Percentiles rank a stretch among this genome's conserved stretches.
These are phyloP conservation scores for Colletotrichum incanum DNA, from an alignment of 2,329 filamentous ascomycete species.

Conservation along the genomic window DNA sequence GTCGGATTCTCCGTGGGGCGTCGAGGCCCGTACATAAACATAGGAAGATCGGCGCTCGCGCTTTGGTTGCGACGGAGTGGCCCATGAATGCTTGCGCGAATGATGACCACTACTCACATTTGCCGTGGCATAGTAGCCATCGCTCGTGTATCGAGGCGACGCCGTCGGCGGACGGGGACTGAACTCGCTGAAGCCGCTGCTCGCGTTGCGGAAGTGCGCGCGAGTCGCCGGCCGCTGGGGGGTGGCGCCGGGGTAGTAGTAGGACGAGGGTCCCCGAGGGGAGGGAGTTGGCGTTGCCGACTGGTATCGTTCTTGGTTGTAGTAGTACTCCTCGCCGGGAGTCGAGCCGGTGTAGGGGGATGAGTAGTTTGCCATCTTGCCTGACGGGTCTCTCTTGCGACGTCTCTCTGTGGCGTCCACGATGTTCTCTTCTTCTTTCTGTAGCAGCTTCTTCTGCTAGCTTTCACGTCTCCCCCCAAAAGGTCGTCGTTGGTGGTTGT, in stretches of 20 bases:
- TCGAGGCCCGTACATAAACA: slow-evolving; percentile 70
- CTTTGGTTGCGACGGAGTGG: slow-evolving; percentile 60
- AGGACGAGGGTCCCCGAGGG: slow-evolving; percentile 67
- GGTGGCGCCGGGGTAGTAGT: slow-evolving; percentile 62
- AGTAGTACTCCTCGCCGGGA: slow-evolving; percentile 67
- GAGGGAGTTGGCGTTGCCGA: slow-evolving; percentile 72
- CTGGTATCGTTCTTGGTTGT: slow-evolving; percentile 64
- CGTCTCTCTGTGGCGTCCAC: slow-evolving; percentile 51
- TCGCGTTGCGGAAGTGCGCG: slow-evolving; percentile 63
- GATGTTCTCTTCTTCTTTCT: slow-evolving; percentile 37
- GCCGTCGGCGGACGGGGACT: slow-evolving; percentile 66
- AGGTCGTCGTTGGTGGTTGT: slow-evolving; percentile 36
- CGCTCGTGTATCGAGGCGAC: slow-evolving; percentile 75
- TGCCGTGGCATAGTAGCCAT: slow-evolving; percentile 75
- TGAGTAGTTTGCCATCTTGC: slow-evolving; percentile 52
- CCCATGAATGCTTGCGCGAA: slow-evolving; percentile 65
- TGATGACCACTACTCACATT: slow-evolving; percentile 73
- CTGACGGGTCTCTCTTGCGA: slow-evolving; percentile 51
- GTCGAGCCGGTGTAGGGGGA: slow-evolving; percentile 63
- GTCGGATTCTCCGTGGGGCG: slow-evolving; percentile 74
- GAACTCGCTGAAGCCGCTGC: slow-evolving; percentile 59
- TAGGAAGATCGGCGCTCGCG: slow-evolving; percentile 71
- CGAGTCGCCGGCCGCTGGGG: slow-evolving; percentile 70
- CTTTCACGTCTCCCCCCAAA: slow-evolving; percentile 33
- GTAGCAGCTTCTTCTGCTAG: slow-evolving; percentile 37